A percentile compares a stretch with the other conserved stretches of the same genome.
phyloP scores from a whole-genome alignment of 2,329 filamentous ascomycete species.

The Cryphonectria nitschkei region DNA sequence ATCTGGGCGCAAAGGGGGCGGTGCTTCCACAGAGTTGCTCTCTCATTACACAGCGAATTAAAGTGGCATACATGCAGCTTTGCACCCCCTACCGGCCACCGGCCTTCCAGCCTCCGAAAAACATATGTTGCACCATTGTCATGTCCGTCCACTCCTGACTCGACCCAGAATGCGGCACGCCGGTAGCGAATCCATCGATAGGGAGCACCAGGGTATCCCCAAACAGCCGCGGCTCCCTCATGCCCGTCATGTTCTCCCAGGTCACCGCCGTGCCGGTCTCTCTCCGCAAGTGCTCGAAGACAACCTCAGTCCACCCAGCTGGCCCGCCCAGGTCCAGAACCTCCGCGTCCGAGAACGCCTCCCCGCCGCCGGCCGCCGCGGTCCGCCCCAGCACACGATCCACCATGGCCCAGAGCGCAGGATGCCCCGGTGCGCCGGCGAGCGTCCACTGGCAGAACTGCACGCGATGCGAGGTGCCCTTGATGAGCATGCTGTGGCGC shows the following conservation, averaged over 20 bases:
- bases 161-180: slow-evolving; percentile 31
- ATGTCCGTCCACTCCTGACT: slow-evolving; percentile 16
- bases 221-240: slow-evolving; percentile 30
- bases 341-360: slow-evolving; percentile 32
- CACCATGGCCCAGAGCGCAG: slow-evolving; percentile 37
- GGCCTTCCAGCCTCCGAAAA: not conserved
- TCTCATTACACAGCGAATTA: too few species aligned
- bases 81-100: not conserved
- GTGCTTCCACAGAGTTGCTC: not conserved
- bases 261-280: slow-evolving; percentile 24
- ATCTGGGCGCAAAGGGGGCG: not conserved
- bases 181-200: slow-evolving; percentile 31
- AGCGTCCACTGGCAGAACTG: slow-evolving; percentile 44
- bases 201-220: slow-evolving; percentile 33
- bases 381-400: slow-evolving; percentile 32
- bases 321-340: slow-evolving; percentile 27
- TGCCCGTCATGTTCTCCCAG: slow-evolving; percentile 23
- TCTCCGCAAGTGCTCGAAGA: slow-evolving; percentile 22
- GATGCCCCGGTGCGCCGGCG: slow-evolving; percentile 38
- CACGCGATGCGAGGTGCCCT: slow-evolving; percentile 37
- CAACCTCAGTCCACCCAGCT: slow-evolving; percentile 25
- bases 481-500: not conserved
- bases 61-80: too few species aligned
- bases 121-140: slow-evolving; percentile 5
- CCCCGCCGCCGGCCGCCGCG: not conserved